Evolutionary conservation across 768 basidiomycete genomes (phyloP).

Genomic region (Suillus ampliporus): DNA sequence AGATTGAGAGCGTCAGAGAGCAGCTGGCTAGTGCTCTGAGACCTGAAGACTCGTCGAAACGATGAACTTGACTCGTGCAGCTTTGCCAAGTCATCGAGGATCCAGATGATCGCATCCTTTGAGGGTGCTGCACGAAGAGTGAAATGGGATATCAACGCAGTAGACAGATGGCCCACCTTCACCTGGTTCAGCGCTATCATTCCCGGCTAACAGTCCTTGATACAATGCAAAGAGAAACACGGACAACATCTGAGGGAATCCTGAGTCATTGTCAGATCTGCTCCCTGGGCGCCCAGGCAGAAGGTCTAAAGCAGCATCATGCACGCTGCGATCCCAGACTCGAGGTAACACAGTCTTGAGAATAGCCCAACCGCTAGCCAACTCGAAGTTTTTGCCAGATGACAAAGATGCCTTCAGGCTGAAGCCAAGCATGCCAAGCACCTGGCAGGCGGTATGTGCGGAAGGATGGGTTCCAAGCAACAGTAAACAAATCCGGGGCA

Average conservation of each 20-base stretch:
- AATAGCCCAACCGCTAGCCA: slow-evolving; percentile 83
- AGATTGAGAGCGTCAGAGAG: slow-evolving; percentile 69
- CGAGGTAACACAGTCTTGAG: slow-evolving; percentile 70
- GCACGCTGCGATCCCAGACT: slow-evolving; percentile 72
- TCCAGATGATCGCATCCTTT: slow-evolving; percentile 21
- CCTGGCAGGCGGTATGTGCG: slow-evolving; percentile 56
- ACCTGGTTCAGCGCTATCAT: not conserved
- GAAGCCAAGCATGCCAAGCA: slow-evolving; percentile 63
- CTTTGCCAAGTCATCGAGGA: slow-evolving; percentile 72
- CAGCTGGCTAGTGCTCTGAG: slow-evolving; percentile 67
- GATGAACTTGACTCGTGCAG: slow-evolving; percentile 67
- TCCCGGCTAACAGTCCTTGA: not conserved
- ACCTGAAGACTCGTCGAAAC: slow-evolving; percentile 77
- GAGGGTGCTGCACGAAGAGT: slow-evolving; percentile 26
- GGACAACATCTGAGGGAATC: slow-evolving; percentile 4
- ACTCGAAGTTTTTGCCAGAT: slow-evolving; percentile 84
- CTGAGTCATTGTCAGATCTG: not conserved
- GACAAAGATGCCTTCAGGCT: slow-evolving; percentile 59
- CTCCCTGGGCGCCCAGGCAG: slow-evolving; percentile 52
- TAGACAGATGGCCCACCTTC: not conserved
- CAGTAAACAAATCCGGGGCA: slow-evolving; percentile 79
- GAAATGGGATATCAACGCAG: not conserved
- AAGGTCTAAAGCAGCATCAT: slow-evolving; percentile 70
- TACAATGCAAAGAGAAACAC: slow-evolving; percentile 8
- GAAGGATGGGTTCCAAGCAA: slow-evolving; percentile 82